A percentile compares a stretch with the other conserved stretches of the same genome.
Conservation (phyloP, 1,284 basidiomycete species). For the Naganishia cerealis region DNA sequence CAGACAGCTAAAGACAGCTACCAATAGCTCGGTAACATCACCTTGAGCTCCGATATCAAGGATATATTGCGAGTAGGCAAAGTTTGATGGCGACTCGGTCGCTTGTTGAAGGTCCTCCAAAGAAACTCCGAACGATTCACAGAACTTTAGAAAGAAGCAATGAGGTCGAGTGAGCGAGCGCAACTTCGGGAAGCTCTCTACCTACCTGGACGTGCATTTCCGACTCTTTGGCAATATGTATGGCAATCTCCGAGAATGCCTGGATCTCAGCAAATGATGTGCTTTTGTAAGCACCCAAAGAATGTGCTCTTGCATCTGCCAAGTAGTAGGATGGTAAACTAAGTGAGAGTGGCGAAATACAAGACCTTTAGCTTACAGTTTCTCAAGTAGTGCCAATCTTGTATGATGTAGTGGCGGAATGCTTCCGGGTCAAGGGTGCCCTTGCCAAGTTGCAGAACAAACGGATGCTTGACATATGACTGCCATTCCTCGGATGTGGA, state of each 20-base stretch:
- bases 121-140: constrained; percentile 67
- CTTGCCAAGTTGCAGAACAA: constrained; percentile 70
- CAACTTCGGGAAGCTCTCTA: background rate
- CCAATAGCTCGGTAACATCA: constrained; percentile 69
- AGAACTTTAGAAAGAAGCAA: constrained; percentile 56
- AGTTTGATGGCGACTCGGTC: constrained; percentile 68
- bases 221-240: constrained; percentile 68
- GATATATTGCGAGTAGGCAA: constrained; percentile 82
- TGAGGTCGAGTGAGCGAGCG: background rate
- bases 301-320: constrained; percentile 57
- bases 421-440: constrained; percentile 66
- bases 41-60: constrained; percentile 73
- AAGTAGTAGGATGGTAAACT: background rate
- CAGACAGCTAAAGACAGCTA: constrained; percentile 81
- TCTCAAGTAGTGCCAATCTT: constrained; percentile 59
- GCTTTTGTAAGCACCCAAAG: constrained; percentile 74
- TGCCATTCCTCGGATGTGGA: constrained; percentile 66
- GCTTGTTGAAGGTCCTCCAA: constrained; percentile 63
- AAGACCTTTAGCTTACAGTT: constrained; percentile 45
- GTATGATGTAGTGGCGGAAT: constrained; percentile 81
- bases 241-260: constrained; percentile 66
- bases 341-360: background rate
- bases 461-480: constrained; percentile 74
- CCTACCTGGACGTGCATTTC: constrained; percentile 64
- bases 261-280: constrained; percentile 65